Evolutionary conservation across 805 yeast genomes (phyloP).

Genomic region (Suhomyces xylopsoci): DNA sequence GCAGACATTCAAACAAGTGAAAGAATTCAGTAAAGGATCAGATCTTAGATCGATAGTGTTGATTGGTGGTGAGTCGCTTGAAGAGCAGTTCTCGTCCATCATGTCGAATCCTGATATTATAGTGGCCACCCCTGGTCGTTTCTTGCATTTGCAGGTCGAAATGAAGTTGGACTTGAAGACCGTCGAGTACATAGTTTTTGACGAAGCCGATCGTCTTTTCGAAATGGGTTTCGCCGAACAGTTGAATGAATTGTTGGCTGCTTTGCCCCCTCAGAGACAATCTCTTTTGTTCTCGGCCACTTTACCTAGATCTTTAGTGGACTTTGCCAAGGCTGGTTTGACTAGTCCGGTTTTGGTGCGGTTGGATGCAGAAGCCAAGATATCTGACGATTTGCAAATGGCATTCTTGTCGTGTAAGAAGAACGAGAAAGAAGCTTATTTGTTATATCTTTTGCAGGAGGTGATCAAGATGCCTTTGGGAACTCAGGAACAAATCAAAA

Average conservation of each 20-base stretch:
- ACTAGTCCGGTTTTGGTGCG: constrained; percentile 89
- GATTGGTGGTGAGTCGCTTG: constrained; percentile 98
- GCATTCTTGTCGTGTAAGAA: constrained; percentile 77
- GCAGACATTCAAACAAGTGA: constrained; percentile 85
- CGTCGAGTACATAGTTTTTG: constrained; percentile 89
- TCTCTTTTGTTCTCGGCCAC: constrained; percentile 93
- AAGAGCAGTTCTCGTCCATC: constrained; percentile 92
- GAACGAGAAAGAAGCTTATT: constrained; percentile 85
- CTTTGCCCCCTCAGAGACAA: constrained; percentile 81
- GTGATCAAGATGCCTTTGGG: constrained; percentile 83
- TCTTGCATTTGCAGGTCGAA: constrained; percentile 91
- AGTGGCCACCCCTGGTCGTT: constrained; percentile 97
- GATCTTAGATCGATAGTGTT: constrained; percentile 76
- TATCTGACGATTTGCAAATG: constrained; percentile 89
- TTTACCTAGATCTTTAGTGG: constrained; percentile 85
- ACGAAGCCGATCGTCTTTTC: constrained; percentile 94
- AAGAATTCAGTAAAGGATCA: constrained; percentile 81
- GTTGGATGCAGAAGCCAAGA: constrained; percentile 86
- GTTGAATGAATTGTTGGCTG: constrained; percentile 79
- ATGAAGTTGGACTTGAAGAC: constrained; percentile 83
- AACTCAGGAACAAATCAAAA: constrained; percentile 60
- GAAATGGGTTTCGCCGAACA: constrained; percentile 97
- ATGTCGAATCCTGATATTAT: constrained; percentile 92
- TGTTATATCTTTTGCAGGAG: constrained; percentile 73
- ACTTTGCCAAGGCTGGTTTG: constrained; percentile 96